These are phyloP conservation scores for Tetrapisispora fleetii DNA, from an alignment of 805 yeast genomes.

Conservation along the genomic window DNA sequence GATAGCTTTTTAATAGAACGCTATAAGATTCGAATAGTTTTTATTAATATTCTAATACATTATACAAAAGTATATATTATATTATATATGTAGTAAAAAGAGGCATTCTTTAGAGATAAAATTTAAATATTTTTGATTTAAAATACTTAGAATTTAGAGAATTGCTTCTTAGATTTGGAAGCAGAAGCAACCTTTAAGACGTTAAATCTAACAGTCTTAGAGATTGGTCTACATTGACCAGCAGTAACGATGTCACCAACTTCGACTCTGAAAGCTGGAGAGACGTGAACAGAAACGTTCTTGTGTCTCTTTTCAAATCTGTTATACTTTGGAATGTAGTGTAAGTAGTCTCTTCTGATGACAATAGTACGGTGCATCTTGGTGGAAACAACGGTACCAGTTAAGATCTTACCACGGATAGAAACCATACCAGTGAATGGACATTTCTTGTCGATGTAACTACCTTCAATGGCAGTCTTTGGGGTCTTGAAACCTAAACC, in stretches of 20 bases:
- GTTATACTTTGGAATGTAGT: constrained; percentile 99
- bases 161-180: constrained; percentile 82
- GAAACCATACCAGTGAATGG: constrained; percentile 96
- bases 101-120: constrained; percentile 3
- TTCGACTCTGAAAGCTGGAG: constrained; percentile 99
- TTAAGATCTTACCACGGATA: constrained; percentile 98
- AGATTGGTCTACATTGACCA: constrained; percentile 99
- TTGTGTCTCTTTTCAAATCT: constrained; percentile 99
- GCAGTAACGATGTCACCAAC: constrained; percentile 99
- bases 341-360: constrained; percentile 99
- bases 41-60: constrained; percentile 15
- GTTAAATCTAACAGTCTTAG: constrained; percentile 99
- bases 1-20: too few relatives aligned
- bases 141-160: constrained; percentile 78
- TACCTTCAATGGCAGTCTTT: constrained; percentile 94
- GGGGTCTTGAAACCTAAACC: constrained; percentile 99
- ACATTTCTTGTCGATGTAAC: constrained; percentile 99
- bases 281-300: constrained; percentile 99
- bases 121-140: background rate
- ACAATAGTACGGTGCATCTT: constrained; percentile 99
- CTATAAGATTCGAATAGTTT: constrained; percentile 4
- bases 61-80: constrained; percentile 19
- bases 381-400: constrained; percentile 99
- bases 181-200: constrained; percentile 91
- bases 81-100: constrained; percentile 8